Evolutionary conservation across 2,329 filamentous ascomycete species (phyloP), one percentile per base, ranked within the genome.

Genomic region (Aspergillus cejpii): DNA sequence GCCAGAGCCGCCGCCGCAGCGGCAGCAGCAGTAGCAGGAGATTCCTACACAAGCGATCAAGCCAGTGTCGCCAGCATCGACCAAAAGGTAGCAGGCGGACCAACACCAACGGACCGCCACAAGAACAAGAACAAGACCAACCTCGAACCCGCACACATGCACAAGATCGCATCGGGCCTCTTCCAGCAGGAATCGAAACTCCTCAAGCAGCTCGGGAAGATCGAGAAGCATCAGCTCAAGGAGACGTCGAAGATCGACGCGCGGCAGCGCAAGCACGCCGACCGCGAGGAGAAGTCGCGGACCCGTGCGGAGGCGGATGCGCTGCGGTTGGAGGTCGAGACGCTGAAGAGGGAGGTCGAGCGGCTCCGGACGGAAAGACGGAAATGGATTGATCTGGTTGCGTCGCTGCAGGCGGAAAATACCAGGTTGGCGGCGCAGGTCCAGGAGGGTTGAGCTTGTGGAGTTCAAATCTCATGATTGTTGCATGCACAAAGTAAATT

Each of bases 401-500:
- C 71, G 23, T 73, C 74, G 28, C 54, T 82, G 60, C 78, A 82
- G 63, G 68, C 64, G 34, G 77, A 81, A 66, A 81, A 81, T 58
- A 77, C 74, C 11, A 64, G 58, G 26, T 56, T 83, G 43, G 52
- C 47, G 24, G 49, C 42, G 24, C 39, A 33, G 21, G n/a, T n/a
- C n/a, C 23, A 43, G 40, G 36, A 17, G 11, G 17, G 31, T 28
- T 15, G 31, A 6, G 15, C 8, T 20, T 2, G 10, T 11, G 31
- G 17, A 15, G 31, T 34, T 34, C 11, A 2, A 17, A 15, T 33
- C 14, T 17, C 15, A 5, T 19, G 15, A 15, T 17, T 10, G 5
- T 3, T 10, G 28, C n/a, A n/a, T n/a, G n/a, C n/a, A n/a, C n/a
- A n/a, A n/a, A n/a, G n/a, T n/a, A n/a, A n/a, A n/a, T n/a, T n/a